phyloP scores from a whole-genome alignment of 2,329 filamentous ascomycete genomes.

The Ophidiomyces ophidiicola region DNA sequence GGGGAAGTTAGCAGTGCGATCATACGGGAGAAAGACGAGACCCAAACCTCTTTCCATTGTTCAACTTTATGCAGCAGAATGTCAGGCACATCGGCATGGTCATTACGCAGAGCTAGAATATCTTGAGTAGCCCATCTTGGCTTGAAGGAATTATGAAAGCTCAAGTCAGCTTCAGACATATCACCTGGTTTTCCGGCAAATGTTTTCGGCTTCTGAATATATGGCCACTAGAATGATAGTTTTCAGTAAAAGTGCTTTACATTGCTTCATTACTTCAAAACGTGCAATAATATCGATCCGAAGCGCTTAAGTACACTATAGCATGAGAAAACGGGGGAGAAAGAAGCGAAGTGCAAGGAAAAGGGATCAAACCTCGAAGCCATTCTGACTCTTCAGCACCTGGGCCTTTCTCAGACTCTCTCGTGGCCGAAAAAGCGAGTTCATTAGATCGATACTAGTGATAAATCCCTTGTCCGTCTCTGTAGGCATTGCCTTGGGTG shows the following conservation, averaged over 20 bases:
- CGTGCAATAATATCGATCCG: neutral
- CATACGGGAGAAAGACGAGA: neutral
- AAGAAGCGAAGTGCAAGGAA: constrained; percentile 39
- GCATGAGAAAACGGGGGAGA: constrained; percentile 14
- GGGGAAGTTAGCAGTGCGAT: constrained; percentile 8
- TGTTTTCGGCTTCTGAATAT: constrained; percentile 64
- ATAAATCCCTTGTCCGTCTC: constrained; percentile 51
- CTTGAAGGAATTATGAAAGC: constrained; percentile 61
- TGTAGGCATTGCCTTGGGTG: constrained; percentile 19
- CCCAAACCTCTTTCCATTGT: constrained; percentile 12
- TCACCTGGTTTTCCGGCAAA: constrained; percentile 49
- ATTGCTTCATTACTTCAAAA: constrained; percentile 24
- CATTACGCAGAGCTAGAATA: constrained; percentile 51
- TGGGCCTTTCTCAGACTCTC: constrained; percentile 43
- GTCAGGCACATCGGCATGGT: neutral
- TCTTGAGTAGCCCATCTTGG: constrained; percentile 69
- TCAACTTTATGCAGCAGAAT: constrained; percentile 8
- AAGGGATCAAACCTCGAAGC: constrained; percentile 77
- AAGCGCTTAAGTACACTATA: constrained; percentile 18
- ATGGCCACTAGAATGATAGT: constrained; percentile 59
- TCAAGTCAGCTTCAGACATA: constrained; percentile 51
- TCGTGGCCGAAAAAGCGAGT: constrained; percentile 72
- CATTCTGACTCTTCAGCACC: constrained; percentile 50
- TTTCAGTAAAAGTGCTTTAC: constrained; percentile 32
- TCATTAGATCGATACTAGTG: constrained; percentile 92